phyloP scores from a whole-genome alignment of 1,139 yeast species.

The Kurtzmaniella quercitrusa region DNA sequence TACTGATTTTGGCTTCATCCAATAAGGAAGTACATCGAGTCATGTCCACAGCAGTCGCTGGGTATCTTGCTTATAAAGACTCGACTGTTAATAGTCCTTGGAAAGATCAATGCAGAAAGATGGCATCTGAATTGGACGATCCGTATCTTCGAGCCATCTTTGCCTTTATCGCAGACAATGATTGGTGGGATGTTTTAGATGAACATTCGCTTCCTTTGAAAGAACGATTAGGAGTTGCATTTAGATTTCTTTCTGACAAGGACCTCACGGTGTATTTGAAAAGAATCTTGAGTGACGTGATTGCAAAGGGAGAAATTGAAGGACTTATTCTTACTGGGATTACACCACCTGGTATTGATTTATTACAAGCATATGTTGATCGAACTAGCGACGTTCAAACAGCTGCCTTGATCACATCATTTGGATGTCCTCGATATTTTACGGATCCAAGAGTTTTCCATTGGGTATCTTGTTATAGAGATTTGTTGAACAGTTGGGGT shows the following conservation, averaged over 20 bases:
- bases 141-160: conserved; percentile 90
- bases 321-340: conserved; percentile 88
- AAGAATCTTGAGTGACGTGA: conserved; percentile 67
- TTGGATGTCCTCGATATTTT: conserved; percentile 82
- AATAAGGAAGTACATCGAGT: conserved; percentile 61
- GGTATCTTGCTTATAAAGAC: conserved; percentile 74
- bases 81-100: conserved; percentile 70
- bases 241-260: conserved; percentile 75
- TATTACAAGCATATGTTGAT: conserved; percentile 83
- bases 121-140: conserved; percentile 83
- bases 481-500: conserved; percentile 80
- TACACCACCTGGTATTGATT: conserved; percentile 75
- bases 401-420: conserved; percentile 76
- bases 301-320: conserved; percentile 78
- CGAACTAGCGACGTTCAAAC: conserved; percentile 91
- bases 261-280: conserved; percentile 68
- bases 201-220: conserved; percentile 84
- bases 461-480: conserved; percentile 76
- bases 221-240: conserved; percentile 86
- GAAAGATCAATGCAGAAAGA: conserved; percentile 87
- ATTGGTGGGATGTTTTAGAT: conserved; percentile 95
- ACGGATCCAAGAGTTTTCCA: conserved; percentile 62
- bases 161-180: conserved; percentile 90
- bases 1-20: conserved; percentile 60
- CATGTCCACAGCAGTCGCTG: conserved; percentile 93